A percentile compares a stretch with the other conserved stretches of the same genome.
Conservation (phyloP, 495 filamentous ascomycete genomes). For the Penicillium lagena region DNA sequence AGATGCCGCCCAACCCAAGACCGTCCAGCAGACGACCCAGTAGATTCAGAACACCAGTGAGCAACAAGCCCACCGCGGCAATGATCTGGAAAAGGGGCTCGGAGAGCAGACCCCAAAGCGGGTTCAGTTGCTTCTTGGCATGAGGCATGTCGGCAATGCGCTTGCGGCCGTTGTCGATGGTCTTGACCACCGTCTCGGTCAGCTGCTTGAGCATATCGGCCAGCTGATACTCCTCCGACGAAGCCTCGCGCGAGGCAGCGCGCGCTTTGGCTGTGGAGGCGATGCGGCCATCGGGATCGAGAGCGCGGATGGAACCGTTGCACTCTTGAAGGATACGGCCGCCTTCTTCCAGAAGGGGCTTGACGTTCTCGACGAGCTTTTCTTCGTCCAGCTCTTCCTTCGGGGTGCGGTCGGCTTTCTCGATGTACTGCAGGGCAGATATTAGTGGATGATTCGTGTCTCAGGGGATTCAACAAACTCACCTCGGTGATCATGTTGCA, state of each 20-base stretch:
- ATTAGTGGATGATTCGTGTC: conserved; percentile 11
- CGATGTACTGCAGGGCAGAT: conserved; percentile 51
- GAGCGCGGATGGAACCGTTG: conserved; percentile 82
- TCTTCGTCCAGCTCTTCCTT: conserved; percentile 91
- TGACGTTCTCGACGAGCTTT: conserved; percentile 75
- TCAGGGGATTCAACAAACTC: conserved; percentile 9
- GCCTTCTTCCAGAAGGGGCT: conserved; percentile 81
- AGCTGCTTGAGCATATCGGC: conserved; percentile 78
- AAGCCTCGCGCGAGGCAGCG: conserved; percentile 72
- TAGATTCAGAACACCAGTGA: conserved; percentile 75
- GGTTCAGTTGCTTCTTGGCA: conserved; percentile 89
- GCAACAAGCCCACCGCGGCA: conserved; percentile 77
- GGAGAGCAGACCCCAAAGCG: conserved; percentile 74
- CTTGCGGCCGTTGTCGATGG: conserved; percentile 81
- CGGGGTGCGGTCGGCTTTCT: conserved; percentile 73
- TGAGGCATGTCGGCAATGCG: conserved; percentile 87
- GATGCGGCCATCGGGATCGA: conserved; percentile 85
- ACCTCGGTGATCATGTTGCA: conserved; percentile 84
- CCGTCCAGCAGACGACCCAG: conserved; percentile 76
- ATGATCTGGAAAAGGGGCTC: conserved; percentile 91
- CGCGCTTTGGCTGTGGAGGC: conserved; percentile 81
- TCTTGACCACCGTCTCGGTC: conserved; percentile 55
- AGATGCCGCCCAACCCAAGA: conserved; percentile 75
- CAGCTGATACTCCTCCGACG: conserved; percentile 78
- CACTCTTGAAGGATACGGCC: conserved; percentile 76